Evolutionary conservation across 495 filamentous ascomycete genomes (phyloP), one percentile per base, ranked within the genome.

Genomic region (Aspergillus indologenus): DNA sequence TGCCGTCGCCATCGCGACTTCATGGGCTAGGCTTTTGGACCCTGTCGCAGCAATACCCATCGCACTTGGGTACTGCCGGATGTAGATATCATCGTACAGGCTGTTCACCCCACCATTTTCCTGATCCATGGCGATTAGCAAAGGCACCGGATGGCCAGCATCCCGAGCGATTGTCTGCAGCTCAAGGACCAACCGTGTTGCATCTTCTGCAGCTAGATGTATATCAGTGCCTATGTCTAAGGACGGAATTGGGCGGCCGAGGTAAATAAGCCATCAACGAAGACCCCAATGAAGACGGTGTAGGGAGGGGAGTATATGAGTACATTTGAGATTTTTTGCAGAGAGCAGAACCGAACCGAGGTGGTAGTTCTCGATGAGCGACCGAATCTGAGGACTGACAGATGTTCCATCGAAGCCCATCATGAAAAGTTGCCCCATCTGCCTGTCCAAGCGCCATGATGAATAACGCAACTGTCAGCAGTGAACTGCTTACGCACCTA

Each of bases 21-120:
- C 85, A 69, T 88, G 91, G 20, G 91, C 88, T 44, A 96, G 72
- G 14, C 89, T 78, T 22, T 84, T 86, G 9, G 86, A 92, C 3
- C 90, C 89, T 11, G 90, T 91, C 1, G 91, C 91, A 18, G 91
- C 89, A 60, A 95, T 82, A 31, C 91, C 91, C 91, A 96, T 96
- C 50, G 90, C 87, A 62, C 88, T 92, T 18, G 91, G 91, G 61
- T 92, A 96, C 67, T 96, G 91, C 58, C 90, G 88, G 62, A 96
- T 90, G 71, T 89, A 92, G 59, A 91, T 88, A 61, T 93, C 90
- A 75, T 96, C 91, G 66, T 90, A 96, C 17, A 96, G 79, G 71
- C 90, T 93, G 74, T 96, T 96, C 66, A 96, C 91, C 4, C 91
- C 91, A 49, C 91, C 91, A 88, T 96, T 96, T 70, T 96, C 91